Conservation (phyloP, 495 filamentous ascomycete genomes). For the Neurospora hispaniola region DNA sequence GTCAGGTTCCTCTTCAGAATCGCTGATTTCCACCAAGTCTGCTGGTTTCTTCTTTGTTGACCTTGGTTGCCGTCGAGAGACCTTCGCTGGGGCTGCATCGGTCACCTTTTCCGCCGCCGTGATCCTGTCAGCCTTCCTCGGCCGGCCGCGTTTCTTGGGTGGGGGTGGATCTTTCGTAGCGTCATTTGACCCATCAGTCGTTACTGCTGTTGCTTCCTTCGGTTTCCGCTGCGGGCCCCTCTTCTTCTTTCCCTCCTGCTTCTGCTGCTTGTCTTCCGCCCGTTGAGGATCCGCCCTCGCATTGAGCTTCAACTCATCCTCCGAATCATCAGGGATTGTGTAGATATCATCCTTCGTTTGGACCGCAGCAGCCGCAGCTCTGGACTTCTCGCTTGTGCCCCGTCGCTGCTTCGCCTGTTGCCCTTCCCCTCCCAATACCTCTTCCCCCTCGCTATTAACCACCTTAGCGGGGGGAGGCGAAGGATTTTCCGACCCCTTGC, state of each 20-base stretch:
- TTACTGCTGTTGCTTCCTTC: neutral
- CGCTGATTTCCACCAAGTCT: neutral
- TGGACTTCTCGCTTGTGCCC: neutral
- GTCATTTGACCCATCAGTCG: neutral
- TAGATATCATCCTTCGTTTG: slow-evolving; percentile 19
- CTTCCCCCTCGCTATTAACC: neutral
- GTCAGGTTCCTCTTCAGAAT: neutral
- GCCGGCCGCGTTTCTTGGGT: slow-evolving; percentile 13
- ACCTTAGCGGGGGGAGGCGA: neutral
- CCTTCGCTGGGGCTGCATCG: slow-evolving; percentile 1
- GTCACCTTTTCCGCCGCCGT: slow-evolving; percentile 1
- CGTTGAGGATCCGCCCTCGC: neutral
- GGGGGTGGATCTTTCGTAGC: neutral
- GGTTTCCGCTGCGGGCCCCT: neutral
- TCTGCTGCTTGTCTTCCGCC: neutral
- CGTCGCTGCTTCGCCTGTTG: slow-evolving; percentile 3
- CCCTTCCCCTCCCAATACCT: neutral
- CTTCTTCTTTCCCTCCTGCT: slow-evolving; percentile 1
- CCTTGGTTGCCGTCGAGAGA: neutral
- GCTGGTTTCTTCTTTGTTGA: neutral
- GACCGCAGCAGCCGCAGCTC: neutral
- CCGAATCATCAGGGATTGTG: slow-evolving; percentile 32
- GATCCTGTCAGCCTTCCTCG: slow-evolving; percentile 5
- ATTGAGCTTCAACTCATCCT: slow-evolving; percentile 20
- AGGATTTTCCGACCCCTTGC: neutral